A percentile compares a stretch with the other conserved stretches of the same genome.
These are phyloP conservation scores for Suhomyces bokatorum DNA, from an alignment of 1,139 yeast species.

Conservation along the genomic window DNA sequence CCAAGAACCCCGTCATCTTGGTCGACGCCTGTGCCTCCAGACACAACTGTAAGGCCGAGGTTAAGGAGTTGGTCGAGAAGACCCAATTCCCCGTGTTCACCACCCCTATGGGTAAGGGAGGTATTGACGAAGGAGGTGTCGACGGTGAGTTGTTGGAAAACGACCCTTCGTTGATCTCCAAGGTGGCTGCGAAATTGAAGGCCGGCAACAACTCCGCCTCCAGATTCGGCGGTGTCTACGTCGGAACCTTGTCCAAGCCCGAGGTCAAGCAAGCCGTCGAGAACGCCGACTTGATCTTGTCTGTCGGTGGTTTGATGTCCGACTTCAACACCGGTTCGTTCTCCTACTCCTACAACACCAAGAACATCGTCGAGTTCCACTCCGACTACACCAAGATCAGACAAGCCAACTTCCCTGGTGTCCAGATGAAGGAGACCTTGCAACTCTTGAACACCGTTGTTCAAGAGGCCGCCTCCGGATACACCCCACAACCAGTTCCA, in stretches of 20 bases:
- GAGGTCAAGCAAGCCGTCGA: constrained; percentile 77
- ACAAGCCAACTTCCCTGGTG: constrained; percentile 74
- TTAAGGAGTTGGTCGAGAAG: constrained; percentile 57
- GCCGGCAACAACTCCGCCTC: constrained; percentile 45
- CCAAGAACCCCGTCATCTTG: constrained; percentile 70
- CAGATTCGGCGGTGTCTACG: constrained; percentile 84
- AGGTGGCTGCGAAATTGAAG: constrained; percentile 27
- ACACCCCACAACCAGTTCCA: constrained; percentile 52
- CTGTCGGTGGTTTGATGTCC: constrained; percentile 80
- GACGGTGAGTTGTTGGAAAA: constrained; percentile 29
- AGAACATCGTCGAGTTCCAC: constrained; percentile 83
- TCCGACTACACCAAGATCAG: constrained; percentile 81
- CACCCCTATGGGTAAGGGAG: constrained; percentile 90
- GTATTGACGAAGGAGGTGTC: constrained; percentile 61
- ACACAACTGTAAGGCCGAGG: constrained; percentile 67
- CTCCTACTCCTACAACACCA: constrained; percentile 77
- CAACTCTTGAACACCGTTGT: constrained; percentile 45
- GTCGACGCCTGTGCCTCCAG: constrained; percentile 89
- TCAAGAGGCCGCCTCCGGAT: constrained; percentile 34
- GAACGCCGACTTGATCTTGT: constrained; percentile 70
- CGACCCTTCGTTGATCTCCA: constrained; percentile 28
- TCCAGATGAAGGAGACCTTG: constrained; percentile 73
- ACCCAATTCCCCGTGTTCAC: constrained; percentile 84
- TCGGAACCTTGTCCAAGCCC: constrained; percentile 76
- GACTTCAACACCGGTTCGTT: constrained; percentile 91